Evolutionary conservation across 257 asterid genomes (phyloP).

Genomic region (Solanum okadae): DNA sequence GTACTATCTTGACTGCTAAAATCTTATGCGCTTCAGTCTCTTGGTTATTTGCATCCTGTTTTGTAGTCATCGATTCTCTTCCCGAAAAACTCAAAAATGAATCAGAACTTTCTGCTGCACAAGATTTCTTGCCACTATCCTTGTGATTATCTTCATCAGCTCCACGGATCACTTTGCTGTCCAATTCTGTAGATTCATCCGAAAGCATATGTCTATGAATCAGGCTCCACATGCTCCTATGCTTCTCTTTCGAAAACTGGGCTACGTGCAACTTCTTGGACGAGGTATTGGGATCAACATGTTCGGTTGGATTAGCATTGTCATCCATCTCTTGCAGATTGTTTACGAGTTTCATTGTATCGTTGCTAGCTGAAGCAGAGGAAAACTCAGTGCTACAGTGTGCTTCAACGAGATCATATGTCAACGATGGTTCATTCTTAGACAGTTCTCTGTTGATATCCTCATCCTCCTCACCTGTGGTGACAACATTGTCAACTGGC

Average conservation of each 20-base stretch:
- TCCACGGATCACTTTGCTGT: not conserved
- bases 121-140: constrained; percentile 4
- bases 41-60: constrained; percentile 23
- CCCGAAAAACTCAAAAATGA: constrained; percentile 5
- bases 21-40: constrained; percentile 52
- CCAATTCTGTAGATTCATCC: constrained; percentile 9
- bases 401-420: constrained; percentile 13
- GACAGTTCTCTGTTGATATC: not conserved
- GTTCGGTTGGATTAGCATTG: constrained; percentile 10
- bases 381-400: constrained; percentile 3
- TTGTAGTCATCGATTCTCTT: constrained; percentile 8
- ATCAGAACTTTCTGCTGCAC: constrained; percentile 7
- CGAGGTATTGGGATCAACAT: not conserved
- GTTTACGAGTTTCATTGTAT: not conserved
- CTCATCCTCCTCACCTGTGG: not conserved
- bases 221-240: constrained; percentile 31
- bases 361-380: constrained; percentile 13
- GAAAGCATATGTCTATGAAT: constrained; percentile 24
- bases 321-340: not conserved
- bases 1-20: constrained; percentile 70
- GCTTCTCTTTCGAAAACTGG: constrained; percentile 1
- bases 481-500: not conserved
- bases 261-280: not conserved
- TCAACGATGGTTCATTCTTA: constrained; percentile 2
- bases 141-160: constrained; percentile 5